Evolutionary conservation across 371 early-diverging fungal genomes (phyloP).

Genomic region (Saksenaea vasiformis): DNA sequence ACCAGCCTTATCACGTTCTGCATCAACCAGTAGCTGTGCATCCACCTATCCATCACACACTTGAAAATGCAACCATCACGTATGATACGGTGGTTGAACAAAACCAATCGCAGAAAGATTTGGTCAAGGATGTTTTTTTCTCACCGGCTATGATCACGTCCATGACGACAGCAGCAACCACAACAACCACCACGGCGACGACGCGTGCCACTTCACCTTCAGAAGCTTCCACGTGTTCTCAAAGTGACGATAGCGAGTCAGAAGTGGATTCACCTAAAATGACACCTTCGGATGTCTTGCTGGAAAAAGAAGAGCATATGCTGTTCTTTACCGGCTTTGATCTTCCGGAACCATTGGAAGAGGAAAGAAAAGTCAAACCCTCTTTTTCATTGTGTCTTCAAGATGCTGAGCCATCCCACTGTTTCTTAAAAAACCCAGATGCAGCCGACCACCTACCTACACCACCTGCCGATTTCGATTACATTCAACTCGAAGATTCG

Average conservation of each 20-base stretch:
- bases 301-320: conserved; percentile 23
- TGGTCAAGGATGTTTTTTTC: conserved; percentile 52
- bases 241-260: conserved; percentile 15
- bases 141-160: conserved; percentile 38
- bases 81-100: conserved; percentile 36
- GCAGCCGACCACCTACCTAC: conserved; percentile 21
- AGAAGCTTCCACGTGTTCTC: conserved; percentile 10
- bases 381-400: neutral
- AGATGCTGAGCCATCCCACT: neutral
- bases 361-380: neutral
- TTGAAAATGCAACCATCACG: conserved; percentile 53
- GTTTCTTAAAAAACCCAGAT: neutral
- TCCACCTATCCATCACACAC: conserved; percentile 47
- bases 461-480: conserved; percentile 20
- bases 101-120: conserved; percentile 28
- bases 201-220: conserved; percentile 5
- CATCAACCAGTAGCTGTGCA: conserved; percentile 11
- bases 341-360: neutral
- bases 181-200: neutral
- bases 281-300: conserved; percentile 31
- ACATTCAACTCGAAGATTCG: conserved; percentile 12
- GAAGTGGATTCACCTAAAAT: conserved; percentile 15
- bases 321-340: conserved; percentile 30
- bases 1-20: conserved; percentile 12
- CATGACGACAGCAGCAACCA: conserved; percentile 4